Base-by-base conservation (phyloP, 176 grass and related monocot species). In the Musa schizocarpa region DNA sequence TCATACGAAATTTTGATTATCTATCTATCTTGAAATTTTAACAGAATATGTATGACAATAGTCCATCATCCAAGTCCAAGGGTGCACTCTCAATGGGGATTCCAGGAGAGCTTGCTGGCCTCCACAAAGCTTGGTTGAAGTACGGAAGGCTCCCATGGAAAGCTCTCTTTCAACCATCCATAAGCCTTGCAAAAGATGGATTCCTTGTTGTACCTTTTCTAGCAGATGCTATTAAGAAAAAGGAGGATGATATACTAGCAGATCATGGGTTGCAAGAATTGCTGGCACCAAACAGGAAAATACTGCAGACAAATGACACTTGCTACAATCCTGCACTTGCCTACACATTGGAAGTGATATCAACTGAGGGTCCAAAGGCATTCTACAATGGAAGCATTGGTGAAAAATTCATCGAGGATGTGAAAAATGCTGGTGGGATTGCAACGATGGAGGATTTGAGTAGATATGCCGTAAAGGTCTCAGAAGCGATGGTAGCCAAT, bases 61-160 rank as follows among this genome's bases (percentile, higher is more conserved):
- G 92, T 22, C 93, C 82, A 54, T 53, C 65, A 13, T 55, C 79
- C 1, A 96, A 92, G 82, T 78, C 4, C 74, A 67, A 50, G 76
- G 93, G 93, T 52, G 87, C 85, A 51, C 80, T 96, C 1, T 77
- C 93, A 27, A 88, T 89, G 90, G 89, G 89, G 14, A 77, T 96
- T 17, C 93, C 93, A 1, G 93, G 93, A 12, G 93, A 96, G 77
- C 85, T 96, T 3, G 89, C 90, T 22, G 93, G 93, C 53, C 80
- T 96, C 24, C 87, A 92, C 75, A 74, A 81, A 50, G 82, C 80
- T 69, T 96, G 93, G 93, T 81, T 79, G 8, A 84, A 77, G 19
- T 92, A 96, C 14, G 93, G 93, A 21, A 70, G 81, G 21, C 83
- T 90, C 0, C 87, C 85, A 0, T 96, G 93, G 93, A 83, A 76